phyloP scores from a whole-genome alignment of 2,329 filamentous ascomycete genomes.

The Alternaria hordeiaustralica region DNA sequence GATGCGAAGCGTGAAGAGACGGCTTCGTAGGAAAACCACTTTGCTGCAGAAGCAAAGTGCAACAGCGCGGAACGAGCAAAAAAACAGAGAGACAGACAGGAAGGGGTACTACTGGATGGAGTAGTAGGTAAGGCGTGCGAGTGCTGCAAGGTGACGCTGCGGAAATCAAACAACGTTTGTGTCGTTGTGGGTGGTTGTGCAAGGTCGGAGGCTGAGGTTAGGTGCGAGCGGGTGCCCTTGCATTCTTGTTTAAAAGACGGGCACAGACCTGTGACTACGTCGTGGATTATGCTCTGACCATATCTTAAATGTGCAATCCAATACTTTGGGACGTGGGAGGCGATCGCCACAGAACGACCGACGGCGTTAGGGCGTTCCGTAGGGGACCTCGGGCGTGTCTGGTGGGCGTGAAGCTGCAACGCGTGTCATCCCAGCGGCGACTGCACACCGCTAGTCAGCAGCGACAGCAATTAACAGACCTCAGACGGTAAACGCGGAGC shows the following conservation, averaged over 20 bases:
- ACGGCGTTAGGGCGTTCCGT: slow-evolving; percentile 27
- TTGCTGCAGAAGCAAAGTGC: slow-evolving; percentile 46
- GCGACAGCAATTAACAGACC: slow-evolving; percentile 13
- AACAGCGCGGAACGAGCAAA: slow-evolving; percentile 35
- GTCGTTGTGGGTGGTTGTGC: slow-evolving; percentile 33
- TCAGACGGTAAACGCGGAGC: slow-evolving; percentile 20
- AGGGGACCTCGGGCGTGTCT: slow-evolving; percentile 16
- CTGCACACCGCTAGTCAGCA: slow-evolving; percentile 37
- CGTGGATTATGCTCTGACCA: slow-evolving; percentile 29
- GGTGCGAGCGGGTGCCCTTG: slow-evolving; percentile 39
- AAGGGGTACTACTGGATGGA: slow-evolving; percentile 37
- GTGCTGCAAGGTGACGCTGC: slow-evolving; percentile 38
- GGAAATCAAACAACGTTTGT: slow-evolving; percentile 42
- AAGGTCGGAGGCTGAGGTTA: slow-evolving; percentile 30
- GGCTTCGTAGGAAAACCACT: slow-evolving; percentile 39
- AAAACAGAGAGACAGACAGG: slow-evolving; percentile 41
- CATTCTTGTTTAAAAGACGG: slow-evolving; percentile 40
- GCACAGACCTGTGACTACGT: slow-evolving; percentile 31
- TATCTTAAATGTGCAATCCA: slow-evolving; percentile 33
- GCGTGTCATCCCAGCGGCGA: slow-evolving; percentile 32
- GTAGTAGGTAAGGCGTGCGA: slow-evolving; percentile 26
- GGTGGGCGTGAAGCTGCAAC: slow-evolving; percentile 37
- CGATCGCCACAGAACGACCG: slow-evolving; percentile 37
- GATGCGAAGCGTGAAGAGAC: slow-evolving; percentile 43
- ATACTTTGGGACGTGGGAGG: slow-evolving; percentile 27